phyloP scores from a whole-genome alignment of 371 early-diverging fungal genomes.

The Mucor sp. region DNA sequence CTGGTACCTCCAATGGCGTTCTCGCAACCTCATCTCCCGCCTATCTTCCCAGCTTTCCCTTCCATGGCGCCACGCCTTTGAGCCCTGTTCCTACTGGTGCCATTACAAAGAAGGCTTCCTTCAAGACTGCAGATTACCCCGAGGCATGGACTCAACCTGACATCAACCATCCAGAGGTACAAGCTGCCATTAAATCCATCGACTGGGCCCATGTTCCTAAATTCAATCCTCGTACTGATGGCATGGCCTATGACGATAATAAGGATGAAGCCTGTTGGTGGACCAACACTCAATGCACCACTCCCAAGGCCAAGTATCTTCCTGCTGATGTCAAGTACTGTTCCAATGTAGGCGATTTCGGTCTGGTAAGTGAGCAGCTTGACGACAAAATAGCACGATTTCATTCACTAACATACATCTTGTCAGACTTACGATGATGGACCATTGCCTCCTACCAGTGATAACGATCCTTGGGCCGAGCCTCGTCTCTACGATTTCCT shows the following conservation, averaged over 20 bases:
- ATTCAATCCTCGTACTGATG: conserved; percentile 1
- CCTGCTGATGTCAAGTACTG: conserved; percentile 23
- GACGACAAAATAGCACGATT: neutral
- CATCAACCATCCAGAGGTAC: conserved; percentile 20
- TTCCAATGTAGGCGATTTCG: conserved; percentile 19
- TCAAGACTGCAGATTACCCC: conserved; percentile 11
- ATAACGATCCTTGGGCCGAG: conserved; percentile 22
- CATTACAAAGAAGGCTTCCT: neutral
- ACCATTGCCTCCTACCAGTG: conserved; percentile 17
- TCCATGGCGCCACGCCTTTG: neutral
- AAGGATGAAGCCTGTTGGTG: conserved; percentile 26
- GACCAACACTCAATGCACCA: conserved; percentile 17
- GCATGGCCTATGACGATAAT: conserved; percentile 6
- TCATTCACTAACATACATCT: too few relatives aligned
- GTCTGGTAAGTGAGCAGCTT: conserved; percentile 12
- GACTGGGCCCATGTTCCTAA: conserved; percentile 25
- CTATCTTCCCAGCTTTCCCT: conserved; percentile 16
- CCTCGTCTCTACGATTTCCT: conserved; percentile 34
- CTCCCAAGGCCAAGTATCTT: conserved; percentile 18
- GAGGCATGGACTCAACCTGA: conserved; percentile 10
- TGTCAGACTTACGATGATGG: conserved; percentile 34
- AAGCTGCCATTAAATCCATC: conserved; percentile 20
- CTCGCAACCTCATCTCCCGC: conserved; percentile 21
- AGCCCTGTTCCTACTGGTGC: conserved; percentile 24
- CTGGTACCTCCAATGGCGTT: conserved; percentile 8